Base-by-base conservation (phyloP, 768 basidiomycete species). In the Mycena galericulata region DNA sequence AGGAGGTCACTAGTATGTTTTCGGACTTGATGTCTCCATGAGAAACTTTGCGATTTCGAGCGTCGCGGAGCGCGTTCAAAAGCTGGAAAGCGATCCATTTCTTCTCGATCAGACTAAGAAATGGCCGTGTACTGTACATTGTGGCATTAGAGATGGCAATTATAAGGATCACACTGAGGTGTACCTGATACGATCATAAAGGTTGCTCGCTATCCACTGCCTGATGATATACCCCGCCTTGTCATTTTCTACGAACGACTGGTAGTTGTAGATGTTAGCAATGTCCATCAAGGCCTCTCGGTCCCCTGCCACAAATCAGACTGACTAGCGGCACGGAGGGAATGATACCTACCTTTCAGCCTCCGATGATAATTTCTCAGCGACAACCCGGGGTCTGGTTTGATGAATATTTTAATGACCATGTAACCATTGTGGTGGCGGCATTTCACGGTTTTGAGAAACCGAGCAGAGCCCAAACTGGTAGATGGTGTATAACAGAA, bases 1-100 rank as follows among this genome's bases (percentile, higher is more conserved):
- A 97, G 0, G 97, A 96, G 0, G 97, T 96, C 54, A 99, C 95
- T 56, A 99, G 88, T 72, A 99, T 89, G 77, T 99, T 99, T 79
- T 97, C 95, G 5, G 95, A 95, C 79, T 98, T 99, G 84, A 99
- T 93, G 78, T 99, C 97, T 12, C 98, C 98, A 79, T 99, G 98
- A 2, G 97, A 88, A n/a, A 97, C 84, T 82, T 97, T 94, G 55
- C 92, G 90, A 61, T 90, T 89, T 27, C 95, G 88, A 0, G 94
- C 90, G 72, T 95, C 94, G 26, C 92, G 88, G 45, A 99, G 85
- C 3, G 92, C 95, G 29, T 89, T 91, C 67, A 99, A 84, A 2
- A 99, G 84, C 78, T 99, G 98, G 75, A 96, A 99, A 0, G 93
- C 91, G 65, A 99, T 95, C 98, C 97, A 99, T 77, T 95, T 95